Evolutionary conservation across 2,329 filamentous ascomycete genomes (phyloP), one percentile per base, ranked within the genome.

Genomic region (Dothideomycetidae sp.): DNA sequence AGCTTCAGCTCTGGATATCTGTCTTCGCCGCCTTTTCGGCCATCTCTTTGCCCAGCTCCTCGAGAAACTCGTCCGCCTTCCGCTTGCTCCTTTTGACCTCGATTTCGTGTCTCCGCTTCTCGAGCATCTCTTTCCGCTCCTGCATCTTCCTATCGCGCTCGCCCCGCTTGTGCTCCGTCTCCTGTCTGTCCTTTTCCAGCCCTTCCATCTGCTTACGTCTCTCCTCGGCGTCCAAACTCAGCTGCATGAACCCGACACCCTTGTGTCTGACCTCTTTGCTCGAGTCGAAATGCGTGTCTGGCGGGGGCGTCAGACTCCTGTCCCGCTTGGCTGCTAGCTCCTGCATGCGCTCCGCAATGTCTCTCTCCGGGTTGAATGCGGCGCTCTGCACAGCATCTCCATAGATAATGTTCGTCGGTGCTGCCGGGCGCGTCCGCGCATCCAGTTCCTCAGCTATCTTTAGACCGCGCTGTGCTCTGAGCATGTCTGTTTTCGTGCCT

Each of bases 201-300:
- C 67, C 70, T 46, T 72, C 68, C 82, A 96, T 93, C 66, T 96
- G 82, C 50, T 60, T 58, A 52, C 77, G 66, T 33, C 71, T 59
- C 45, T 67, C 64, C 46, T 71, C 75, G 52, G 79, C 76, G 56
- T 93, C 80, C 46, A 71, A 72, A 41, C 78, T 83, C 54, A 98
- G 96, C 40, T 80, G 76, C 62, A 85, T 94, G 60, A 96, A 98
- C 0, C 82, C 90, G 0, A 81, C 82, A 3, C 90, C 90, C 50
- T 90, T 88, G 31, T 75, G 83, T 43, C 90, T 68, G 33, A 93
- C 75, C 67, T 98, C 90, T 43, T 70, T 70, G 43, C 73, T 71
- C 1, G 83, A 83, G 55, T 94, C 81, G 59, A 96, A 98, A 60
- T 96, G 88, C 50, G 69, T 67, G 48, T 78, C 73, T 5, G 77